A percentile compares a stretch with the other conserved stretches of the same genome.
These are phyloP conservation scores for Geotrichum restrictum DNA, from an alignment of 1,139 yeast species.

Conservation along the genomic window DNA sequence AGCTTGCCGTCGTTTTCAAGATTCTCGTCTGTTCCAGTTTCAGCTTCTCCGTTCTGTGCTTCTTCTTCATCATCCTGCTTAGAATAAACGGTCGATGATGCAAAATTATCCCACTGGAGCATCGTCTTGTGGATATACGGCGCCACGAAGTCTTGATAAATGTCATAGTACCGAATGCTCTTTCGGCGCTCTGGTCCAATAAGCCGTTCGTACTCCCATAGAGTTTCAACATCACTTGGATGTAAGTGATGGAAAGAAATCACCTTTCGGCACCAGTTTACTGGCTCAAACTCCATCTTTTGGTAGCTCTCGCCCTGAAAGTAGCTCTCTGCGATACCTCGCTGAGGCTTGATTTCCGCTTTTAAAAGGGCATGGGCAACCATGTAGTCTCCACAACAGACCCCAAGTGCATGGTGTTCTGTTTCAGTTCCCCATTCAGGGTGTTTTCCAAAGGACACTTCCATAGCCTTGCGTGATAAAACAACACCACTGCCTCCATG, in stretches of 20 bases:
- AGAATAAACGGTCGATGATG: slow-evolving; percentile 22
- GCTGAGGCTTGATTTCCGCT: slow-evolving; percentile 5
- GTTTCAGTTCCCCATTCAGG: slow-evolving; percentile 30
- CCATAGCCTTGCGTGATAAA: slow-evolving; percentile 37
- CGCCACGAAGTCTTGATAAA: slow-evolving; percentile 29
- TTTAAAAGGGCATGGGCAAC: slow-evolving; percentile 33
- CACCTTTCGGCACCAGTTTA: slow-evolving; percentile 30
- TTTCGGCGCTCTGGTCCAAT: slow-evolving; percentile 20
- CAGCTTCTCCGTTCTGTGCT: slow-evolving; percentile 14
- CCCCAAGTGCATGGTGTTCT: slow-evolving; percentile 30
- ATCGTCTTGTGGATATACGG: slow-evolving; percentile 25
- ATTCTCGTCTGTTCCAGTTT: not conserved
- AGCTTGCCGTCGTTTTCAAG: slow-evolving; percentile 5
- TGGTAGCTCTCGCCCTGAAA: slow-evolving; percentile 25
- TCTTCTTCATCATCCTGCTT: slow-evolving; percentile 19
- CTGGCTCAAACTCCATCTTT: slow-evolving; percentile 16
- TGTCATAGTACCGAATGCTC: slow-evolving; percentile 26
- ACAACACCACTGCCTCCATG: slow-evolving; percentile 43
- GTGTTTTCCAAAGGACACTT: slow-evolving; percentile 28
- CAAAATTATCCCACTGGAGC: slow-evolving; percentile 26
- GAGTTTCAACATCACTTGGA: slow-evolving; percentile 27
- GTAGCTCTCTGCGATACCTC: slow-evolving; percentile 15
- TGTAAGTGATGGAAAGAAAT: slow-evolving; percentile 29
- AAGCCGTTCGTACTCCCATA: slow-evolving; percentile 32
- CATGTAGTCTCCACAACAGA: slow-evolving; percentile 40